These are phyloP conservation scores for Alternaria sp. DNA, from an alignment of 2,329 filamentous ascomycete species.

Conservation along the genomic window DNA sequence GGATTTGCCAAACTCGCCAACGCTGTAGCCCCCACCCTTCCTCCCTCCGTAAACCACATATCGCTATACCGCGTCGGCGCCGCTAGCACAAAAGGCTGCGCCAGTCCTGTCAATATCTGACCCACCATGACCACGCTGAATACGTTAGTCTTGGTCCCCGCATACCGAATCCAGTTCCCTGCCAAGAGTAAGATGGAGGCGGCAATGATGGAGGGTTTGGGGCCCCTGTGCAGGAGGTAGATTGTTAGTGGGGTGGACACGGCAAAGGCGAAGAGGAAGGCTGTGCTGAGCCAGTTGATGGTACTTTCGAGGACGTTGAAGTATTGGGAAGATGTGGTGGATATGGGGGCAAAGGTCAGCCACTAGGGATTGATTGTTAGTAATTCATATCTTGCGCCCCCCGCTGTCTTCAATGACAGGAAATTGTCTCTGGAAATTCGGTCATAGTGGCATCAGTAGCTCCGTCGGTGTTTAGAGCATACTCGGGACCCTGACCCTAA, in stretches of 20 bases:
- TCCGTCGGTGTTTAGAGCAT: background rate
- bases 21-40: conserved; percentile 87
- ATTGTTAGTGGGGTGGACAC: conserved; percentile 74
- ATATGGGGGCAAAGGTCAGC: conserved; percentile 90
- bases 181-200: conserved; percentile 77
- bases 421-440: too few species aligned
- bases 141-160: conserved; percentile 66
- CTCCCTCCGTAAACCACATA: conserved; percentile 88
- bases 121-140: conserved; percentile 87
- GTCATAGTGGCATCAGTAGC: background rate
- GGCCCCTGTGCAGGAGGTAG: conserved; percentile 80
- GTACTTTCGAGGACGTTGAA: conserved; percentile 77
- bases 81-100: conserved; percentile 90
- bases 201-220: conserved; percentile 78
- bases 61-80: conserved; percentile 93
- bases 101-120: conserved; percentile 87
- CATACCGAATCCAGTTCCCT: conserved; percentile 93
- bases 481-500: background rate
- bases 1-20: conserved; percentile 87
- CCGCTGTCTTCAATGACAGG: background rate
- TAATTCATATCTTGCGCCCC: too few species aligned
- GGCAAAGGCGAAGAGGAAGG: conserved; percentile 86
- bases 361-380: conserved; percentile 64
- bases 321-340: conserved; percentile 75
- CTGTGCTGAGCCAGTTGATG: conserved; percentile 94